Base-by-base conservation (phyloP, 352 stramenopile species). In the Aphanomyces cochlioides region DNA sequence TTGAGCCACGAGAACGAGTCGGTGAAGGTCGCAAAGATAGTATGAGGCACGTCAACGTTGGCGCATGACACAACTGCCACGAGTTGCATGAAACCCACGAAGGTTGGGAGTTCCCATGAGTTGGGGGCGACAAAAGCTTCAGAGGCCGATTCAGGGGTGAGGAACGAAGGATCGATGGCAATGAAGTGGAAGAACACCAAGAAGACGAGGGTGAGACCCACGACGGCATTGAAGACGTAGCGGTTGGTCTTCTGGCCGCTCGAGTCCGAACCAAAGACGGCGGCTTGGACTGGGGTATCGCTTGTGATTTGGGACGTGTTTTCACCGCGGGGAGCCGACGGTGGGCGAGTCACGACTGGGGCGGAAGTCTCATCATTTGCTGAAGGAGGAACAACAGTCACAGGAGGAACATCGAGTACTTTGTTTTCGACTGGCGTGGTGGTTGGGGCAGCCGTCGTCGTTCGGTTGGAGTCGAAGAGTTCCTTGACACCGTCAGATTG, bases 31-130 rank as follows among this genome's bases (percentile, higher is more conserved):
- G 77, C 87, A 3, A 90, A 66, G 72, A 82, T 89, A 17, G 45
- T 17, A 54, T 85, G 86, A 5, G 84, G 83, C 7, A 17, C 54
- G 17, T 40, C 28, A 6, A 78, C 85, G 67, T 90, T 87, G 40
- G 87, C 72, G 34, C 87, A 68, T n/a, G 81, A 87, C 17, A 89
- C 73, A 41, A 87, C 74, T 36, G 78, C 74, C 75, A 92, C 83
- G 41, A 88, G 81, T 74, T 92, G 84, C 59, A 92, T 70, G 72
- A 87, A 88, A n/a, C 69, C 76, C 7, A 82, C 77, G 69, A 88
- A 90, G n/a, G 85, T 75, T 28, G 86, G 72, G 56, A 89, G 85
- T 71, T 92, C 84, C 84, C 84, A 92, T 13, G 83, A 83, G 70
- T 92, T 92, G 2, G 84, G 84, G 39, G 81, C 86, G 17, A 58